These are phyloP conservation scores for Melanopsichium pennsylvanicum DNA, from an alignment of 1,284 basidiomycete species.

Conservation along the genomic window DNA sequence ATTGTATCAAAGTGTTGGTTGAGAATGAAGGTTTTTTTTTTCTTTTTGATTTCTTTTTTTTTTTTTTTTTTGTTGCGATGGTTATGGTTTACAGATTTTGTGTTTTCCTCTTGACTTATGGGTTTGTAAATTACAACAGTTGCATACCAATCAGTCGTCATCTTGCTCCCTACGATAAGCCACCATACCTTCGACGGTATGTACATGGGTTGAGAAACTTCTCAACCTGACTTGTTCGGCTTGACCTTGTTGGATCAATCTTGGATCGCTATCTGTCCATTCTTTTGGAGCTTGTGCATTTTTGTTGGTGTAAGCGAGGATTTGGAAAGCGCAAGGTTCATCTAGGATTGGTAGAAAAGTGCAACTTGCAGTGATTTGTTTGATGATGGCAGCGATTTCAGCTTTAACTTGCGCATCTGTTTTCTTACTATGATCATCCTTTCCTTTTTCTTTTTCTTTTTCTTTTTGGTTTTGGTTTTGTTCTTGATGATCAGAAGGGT, in stretches of 20 bases:
- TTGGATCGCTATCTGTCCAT: constrained; percentile 93
- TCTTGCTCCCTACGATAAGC: constrained; percentile 67
- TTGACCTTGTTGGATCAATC: constrained; percentile 92
- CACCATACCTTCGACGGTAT: constrained; percentile 67
- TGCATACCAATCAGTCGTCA: constrained; percentile 40
- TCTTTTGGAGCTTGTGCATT: constrained; percentile 82
- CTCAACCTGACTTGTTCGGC: constrained; percentile 86
- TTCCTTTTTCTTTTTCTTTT: no score
- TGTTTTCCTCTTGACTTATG: no score
- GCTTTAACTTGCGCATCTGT: constrained; percentile 91
- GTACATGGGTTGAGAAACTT: constrained; percentile 67
- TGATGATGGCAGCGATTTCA: constrained; percentile 96
- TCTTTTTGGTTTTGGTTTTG: no score
- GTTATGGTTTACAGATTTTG: no score
- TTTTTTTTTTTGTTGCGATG: no score
- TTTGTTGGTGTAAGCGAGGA: constrained; percentile 80
- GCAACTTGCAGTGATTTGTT: constrained; percentile 95
- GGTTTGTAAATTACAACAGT: neutral
- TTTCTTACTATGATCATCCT: no score
- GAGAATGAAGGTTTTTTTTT: no score
- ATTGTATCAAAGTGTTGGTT: no score
- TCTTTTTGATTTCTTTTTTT: no score
- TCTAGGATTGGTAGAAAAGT: constrained; percentile 95
- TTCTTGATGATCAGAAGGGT: no score
- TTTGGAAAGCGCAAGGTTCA: constrained; percentile 89